Conservation (phyloP, 805 yeast species). For the Phaffomyces opuntiae region DNA sequence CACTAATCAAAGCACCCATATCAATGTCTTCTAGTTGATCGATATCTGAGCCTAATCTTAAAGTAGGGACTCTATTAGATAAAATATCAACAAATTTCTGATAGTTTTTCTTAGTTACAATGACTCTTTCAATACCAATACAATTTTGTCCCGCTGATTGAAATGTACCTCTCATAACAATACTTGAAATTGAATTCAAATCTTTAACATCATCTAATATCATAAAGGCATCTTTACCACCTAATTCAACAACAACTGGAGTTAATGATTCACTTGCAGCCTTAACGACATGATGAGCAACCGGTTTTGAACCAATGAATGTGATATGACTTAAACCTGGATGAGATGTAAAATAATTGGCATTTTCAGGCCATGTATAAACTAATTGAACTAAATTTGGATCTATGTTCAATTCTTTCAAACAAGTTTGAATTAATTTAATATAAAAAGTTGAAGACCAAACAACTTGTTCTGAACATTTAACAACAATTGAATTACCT, state of each 20-base stretch:
- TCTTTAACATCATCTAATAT: constrained; percentile 76
- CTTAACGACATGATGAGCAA: constrained; percentile 78
- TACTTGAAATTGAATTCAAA: constrained; percentile 55
- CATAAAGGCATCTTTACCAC: constrained; percentile 91
- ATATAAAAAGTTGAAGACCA: constrained; percentile 88
- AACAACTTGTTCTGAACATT: constrained; percentile 92
- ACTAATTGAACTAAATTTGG: constrained; percentile 83
- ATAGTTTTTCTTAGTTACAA: constrained; percentile 68
- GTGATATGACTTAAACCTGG: constrained; percentile 82
- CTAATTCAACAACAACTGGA: constrained; percentile 92
- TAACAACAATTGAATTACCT: constrained; percentile 86
- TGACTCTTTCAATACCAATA: constrained; percentile 93
- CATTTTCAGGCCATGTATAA: constrained; percentile 84
- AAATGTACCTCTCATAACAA: constrained; percentile 89
- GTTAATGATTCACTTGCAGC: constrained; percentile 85
- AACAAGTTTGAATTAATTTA: constrained; percentile 61
- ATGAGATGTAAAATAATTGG: constrained; percentile 80
- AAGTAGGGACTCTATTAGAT: constrained; percentile 44
- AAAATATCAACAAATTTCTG: constrained; percentile 53
- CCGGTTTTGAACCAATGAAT: constrained; percentile 92
- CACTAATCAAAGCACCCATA: constrained; percentile 93
- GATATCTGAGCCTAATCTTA: constrained; percentile 84
- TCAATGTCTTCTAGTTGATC: constrained; percentile 89
- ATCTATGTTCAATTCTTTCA: constrained; percentile 66
- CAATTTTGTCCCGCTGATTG: constrained; percentile 98